Conservation (phyloP, 2,329 filamentous ascomycete genomes). For the Ophiostoma perfectum region DNA sequence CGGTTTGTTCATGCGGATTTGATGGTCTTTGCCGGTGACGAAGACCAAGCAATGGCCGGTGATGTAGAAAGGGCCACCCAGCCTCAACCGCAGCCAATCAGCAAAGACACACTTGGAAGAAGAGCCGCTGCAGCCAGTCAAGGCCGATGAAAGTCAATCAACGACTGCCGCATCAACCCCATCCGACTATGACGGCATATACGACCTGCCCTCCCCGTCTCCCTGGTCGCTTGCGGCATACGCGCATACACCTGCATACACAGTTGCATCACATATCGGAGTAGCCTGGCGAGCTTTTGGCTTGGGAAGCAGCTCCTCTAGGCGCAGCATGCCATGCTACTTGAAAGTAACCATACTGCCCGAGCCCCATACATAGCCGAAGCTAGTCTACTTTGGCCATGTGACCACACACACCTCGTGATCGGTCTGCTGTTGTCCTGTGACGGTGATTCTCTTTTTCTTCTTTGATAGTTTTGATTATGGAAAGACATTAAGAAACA, state of each 20-base stretch:
- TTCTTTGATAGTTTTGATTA: background rate
- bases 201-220: background rate
- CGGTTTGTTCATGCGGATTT: too few relatives aligned
- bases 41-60: too few relatives aligned
- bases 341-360: background rate
- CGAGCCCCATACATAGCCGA: conserved; percentile 10
- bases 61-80: too few relatives aligned
- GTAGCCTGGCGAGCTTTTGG: background rate
- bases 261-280: conserved; percentile 6
- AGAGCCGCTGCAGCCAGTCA: background rate
- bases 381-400: conserved; percentile 9
- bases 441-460: background rate
- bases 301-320: background rate
- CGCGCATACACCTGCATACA: background rate
- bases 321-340: conserved; percentile 9
- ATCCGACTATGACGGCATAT: background rate
- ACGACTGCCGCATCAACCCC: background rate
- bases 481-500: background rate
- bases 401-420: conserved; percentile 8
- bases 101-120: background rate
- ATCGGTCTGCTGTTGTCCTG: background rate
- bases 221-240: background rate
- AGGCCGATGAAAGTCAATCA: background rate
- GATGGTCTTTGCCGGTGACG: too few relatives aligned
- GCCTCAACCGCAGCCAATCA: too few relatives aligned